Base-by-base conservation (phyloP, 805 yeast genomes). In the Priceomyces haplophilus region DNA sequence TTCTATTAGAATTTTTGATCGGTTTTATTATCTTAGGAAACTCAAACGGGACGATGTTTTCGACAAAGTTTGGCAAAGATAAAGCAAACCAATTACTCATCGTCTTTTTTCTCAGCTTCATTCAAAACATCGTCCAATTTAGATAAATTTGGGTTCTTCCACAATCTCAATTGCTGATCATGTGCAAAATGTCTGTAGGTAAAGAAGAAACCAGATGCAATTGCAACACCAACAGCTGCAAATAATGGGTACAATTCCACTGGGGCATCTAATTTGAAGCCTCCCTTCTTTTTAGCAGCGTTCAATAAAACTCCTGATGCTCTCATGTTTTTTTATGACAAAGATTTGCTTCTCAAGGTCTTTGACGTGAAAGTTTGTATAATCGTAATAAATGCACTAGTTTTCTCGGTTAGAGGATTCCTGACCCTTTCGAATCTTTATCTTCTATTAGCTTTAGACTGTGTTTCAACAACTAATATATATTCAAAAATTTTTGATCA, bases 171-270 rank as follows among this genome's bases (percentile, higher is more conserved):
- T 45, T 70, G 67, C 50, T 54, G 50, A 58, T 70, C 75, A 57
- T 68, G 58, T 44, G 72, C 69, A 57, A 70, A 70, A 53, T 70
- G 76, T 64, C 75, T 69, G 65, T 70, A 70, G 47, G 76, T 70
- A 66, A 70, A 70, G 59, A 52, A 67, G 44, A 48, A 41, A 42
- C 67, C 71, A 6, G 75, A 69, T 27, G 43, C 50, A 46, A 62
- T 42, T 20, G 76, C 76, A 23, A 67, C 72, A 40, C 64, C 73
- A 29, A 65, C 62, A 42, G 73, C 73, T 46, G 70, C 73, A 46
- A 70, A 70, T 57, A 70, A 69, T 49, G 76, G 76, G 60, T 62
- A 65, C 76, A 70, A 64, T 56, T 70, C 76, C 31, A 69, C 64
- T 20, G 76, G 76, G 23, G 61, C 51, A 33, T 18, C 17, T 17